Conservation (phyloP, 75 land plant genomes). For the Azolla pinnata region DNA sequence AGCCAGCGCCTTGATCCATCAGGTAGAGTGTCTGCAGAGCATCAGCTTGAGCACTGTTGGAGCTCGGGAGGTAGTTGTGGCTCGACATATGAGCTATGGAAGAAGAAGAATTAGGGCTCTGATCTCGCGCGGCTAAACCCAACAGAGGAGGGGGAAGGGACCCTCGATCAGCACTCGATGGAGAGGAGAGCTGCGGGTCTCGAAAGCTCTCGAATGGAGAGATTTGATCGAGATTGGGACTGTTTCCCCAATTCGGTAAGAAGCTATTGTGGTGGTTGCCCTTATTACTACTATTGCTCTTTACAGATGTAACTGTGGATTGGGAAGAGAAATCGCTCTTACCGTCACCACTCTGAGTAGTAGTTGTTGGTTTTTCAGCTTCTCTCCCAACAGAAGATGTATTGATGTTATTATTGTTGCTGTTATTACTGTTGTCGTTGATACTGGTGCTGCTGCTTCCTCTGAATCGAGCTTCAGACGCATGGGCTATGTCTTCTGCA, state of each 20-base stretch:
- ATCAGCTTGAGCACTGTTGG: conserved; percentile 45
- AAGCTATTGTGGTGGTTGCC: too few relatives aligned
- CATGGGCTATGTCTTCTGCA: conserved; percentile 2
- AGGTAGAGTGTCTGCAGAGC: conserved; percentile 56
- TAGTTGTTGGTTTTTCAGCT: background rate
- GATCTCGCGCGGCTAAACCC: background rate
- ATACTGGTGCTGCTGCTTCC: background rate
- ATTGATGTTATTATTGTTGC: background rate
- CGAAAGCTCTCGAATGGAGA: background rate
- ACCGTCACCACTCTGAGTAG: background rate
- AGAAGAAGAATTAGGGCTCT: background rate
- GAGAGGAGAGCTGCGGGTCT: background rate
- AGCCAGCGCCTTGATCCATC: conserved; percentile 60
- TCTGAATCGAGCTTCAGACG: background rate
- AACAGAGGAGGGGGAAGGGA: background rate
- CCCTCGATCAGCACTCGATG: background rate
- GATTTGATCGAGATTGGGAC: background rate
- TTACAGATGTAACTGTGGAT: conserved; percentile 1
- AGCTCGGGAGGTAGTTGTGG: conserved; percentile 47
- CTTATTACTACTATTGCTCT: too few relatives aligned
- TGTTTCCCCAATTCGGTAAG: background rate
- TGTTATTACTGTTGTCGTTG: too few relatives aligned
- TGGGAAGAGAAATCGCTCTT: background rate
- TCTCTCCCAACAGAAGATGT: background rate
- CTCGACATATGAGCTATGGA: background rate